Evolutionary conservation across 306 rosid species (phyloP).

Genomic region (Vigna radiata): DNA sequence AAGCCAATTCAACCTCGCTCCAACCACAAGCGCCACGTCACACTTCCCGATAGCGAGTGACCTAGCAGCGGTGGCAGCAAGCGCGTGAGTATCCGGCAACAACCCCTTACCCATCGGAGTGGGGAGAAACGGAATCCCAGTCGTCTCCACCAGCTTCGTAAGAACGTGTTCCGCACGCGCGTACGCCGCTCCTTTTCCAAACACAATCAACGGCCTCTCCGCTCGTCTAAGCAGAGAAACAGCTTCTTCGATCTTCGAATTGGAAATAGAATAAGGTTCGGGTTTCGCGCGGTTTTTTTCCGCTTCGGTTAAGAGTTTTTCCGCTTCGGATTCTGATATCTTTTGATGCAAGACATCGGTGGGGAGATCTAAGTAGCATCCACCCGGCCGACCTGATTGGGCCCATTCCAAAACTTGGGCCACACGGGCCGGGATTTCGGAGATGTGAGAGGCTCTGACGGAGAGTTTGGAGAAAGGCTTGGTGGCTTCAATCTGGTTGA

Average conservation of each 20-base stretch:
- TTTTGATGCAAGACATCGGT: conserved; percentile 82
- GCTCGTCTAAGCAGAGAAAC: conserved; percentile 66
- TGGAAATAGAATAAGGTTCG: not conserved
- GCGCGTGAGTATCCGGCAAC: conserved; percentile 77
- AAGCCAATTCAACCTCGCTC: conserved; percentile 91
- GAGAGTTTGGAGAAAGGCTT: conserved; percentile 82
- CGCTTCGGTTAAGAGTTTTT: conserved; percentile 57
- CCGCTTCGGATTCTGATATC: conserved; percentile 63
- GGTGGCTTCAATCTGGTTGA: conserved; percentile 80
- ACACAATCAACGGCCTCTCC: conserved; percentile 83
- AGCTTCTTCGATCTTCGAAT: conserved; percentile 55
- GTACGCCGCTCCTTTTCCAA: conserved; percentile 92
- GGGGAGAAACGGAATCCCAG: conserved; percentile 92
- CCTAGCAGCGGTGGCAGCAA: conserved; percentile 92
- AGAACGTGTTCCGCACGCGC: conserved; percentile 74
- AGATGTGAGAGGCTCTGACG: conserved; percentile 58
- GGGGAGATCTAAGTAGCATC: conserved; percentile 88
- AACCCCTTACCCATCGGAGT: conserved; percentile 98
- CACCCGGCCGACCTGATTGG: conserved; percentile 76
- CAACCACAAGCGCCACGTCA: conserved; percentile 88
- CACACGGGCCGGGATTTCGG: conserved; percentile 69
- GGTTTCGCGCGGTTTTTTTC: conserved; percentile 20
- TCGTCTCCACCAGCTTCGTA: conserved; percentile 68
- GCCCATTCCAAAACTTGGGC: conserved; percentile 63
- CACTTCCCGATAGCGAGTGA: conserved; percentile 89